Conservation (phyloP, 306 rosid species). For the Citrullus colocynthis region DNA sequence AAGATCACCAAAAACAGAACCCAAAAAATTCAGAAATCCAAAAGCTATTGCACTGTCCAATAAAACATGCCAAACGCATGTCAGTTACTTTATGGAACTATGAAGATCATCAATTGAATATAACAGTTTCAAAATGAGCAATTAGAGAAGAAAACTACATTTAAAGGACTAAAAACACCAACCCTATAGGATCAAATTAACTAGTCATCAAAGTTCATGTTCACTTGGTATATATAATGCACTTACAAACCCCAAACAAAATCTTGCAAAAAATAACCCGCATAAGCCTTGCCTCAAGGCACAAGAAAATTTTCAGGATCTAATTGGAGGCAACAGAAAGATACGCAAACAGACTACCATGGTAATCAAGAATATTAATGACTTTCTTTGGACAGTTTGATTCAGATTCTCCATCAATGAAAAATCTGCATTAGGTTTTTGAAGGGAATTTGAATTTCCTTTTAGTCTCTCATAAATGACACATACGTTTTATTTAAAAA, state of each 20-base stretch:
- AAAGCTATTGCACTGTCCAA: slow-evolving; percentile 58
- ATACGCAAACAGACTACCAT: background rate
- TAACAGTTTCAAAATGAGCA: background rate
- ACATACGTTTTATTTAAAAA: background rate
- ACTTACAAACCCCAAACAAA: background rate
- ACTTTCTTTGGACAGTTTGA: background rate
- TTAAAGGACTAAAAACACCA: background rate
- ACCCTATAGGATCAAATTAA: background rate
- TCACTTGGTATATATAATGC: background rate
- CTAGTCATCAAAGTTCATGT: background rate
- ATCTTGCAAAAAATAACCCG: background rate
- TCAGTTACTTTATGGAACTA: background rate
- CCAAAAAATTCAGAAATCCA: slow-evolving; percentile 76
- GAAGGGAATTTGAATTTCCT: background rate
- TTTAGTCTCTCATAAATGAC: background rate
- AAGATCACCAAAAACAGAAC: slow-evolving; percentile 85
- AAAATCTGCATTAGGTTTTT: background rate
- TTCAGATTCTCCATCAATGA: background rate
- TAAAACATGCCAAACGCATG: slow-evolving; percentile 3
- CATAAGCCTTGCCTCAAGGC: background rate
- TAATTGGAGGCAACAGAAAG: background rate
- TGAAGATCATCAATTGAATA: background rate
- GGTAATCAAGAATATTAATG: background rate
- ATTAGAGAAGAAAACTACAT: background rate
- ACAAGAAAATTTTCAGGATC: background rate